Evolutionary conservation across 1,284 basidiomycete genomes (phyloP), one percentile per base, ranked within the genome.

Genomic region (Fomitopsis pinicola): DNA sequence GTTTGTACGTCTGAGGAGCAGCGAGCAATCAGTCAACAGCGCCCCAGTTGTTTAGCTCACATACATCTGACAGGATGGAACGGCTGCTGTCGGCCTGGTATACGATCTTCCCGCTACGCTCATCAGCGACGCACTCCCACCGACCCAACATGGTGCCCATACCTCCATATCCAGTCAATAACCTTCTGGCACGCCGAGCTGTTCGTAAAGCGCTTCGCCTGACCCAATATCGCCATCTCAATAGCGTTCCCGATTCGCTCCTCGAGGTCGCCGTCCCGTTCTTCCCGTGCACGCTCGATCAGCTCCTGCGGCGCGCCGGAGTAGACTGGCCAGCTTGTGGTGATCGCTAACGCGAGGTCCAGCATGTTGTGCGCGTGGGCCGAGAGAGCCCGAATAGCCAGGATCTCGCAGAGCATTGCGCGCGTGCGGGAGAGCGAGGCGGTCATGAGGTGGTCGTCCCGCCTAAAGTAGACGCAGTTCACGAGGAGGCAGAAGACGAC

Each of bases 401-500:
- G 81, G 44, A 97, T 87, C 75, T 98, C 95, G 74, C 95, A 97
- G 38, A 97, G 82, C 28, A 81, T 78, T 0, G 94, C 92, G 50
- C 95, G 84, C 4, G 92, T 86, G 5, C 80, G 76, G 5, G 91
- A 95, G 36, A 98, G 76, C 0, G 89, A 81, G 17, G 81, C 75
- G 61, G 88, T 83, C 33, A 82, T 76, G 70, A 91, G 75, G 75
- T 88, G 82, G 66, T 87, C 77, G 73, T 94, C 91, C 30, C 89
- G 85, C 26, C 87, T 74, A 73, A 97, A 97, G 74, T 96, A 87
- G 12, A 95, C 86, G 52, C 92, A 87, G 73, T 95, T 97, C 59
- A 98, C 78, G 10, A 98, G 85, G 62, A 96, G 83, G 68, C 93
- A 95, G 74, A 97, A 97, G 6, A 95, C 89, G 60, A 93, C 76